phyloP scores from a whole-genome alignment of 495 filamentous ascomycete genomes.

The Penicillium argentinense region DNA sequence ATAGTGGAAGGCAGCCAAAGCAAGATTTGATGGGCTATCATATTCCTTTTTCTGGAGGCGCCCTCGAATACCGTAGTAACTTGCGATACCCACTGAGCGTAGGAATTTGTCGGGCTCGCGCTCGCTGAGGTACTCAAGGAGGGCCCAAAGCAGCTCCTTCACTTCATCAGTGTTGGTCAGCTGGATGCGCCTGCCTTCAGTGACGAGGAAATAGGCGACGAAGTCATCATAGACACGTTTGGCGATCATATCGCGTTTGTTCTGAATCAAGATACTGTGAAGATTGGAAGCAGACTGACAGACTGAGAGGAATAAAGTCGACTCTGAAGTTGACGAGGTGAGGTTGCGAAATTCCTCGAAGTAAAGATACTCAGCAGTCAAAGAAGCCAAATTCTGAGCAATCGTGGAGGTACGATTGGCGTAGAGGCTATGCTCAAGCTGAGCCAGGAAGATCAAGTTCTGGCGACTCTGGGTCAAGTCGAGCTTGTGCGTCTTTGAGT shows the following conservation, averaged over 20 bases:
- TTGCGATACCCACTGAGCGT: constrained; percentile 39
- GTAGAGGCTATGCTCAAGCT: constrained; percentile 36
- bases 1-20: constrained; percentile 31
- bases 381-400: constrained; percentile 34
- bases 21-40: constrained; percentile 28
- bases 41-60: constrained; percentile 28
- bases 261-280: constrained; percentile 27
- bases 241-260: constrained; percentile 21
- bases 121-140: constrained; percentile 30
- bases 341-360: constrained; percentile 37
- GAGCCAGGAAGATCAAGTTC: constrained; percentile 38
- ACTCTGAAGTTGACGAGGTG: constrained; percentile 27
- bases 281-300: constrained; percentile 29
- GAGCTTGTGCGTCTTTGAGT: constrained; percentile 18
- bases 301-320: constrained; percentile 28
- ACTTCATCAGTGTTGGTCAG: constrained; percentile 26
- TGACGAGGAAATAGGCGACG: constrained; percentile 29
- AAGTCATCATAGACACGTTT: constrained; percentile 24
- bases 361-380: constrained; percentile 38
- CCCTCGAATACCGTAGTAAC: constrained; percentile 27
- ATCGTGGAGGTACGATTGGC: constrained; percentile 27
- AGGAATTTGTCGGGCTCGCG: constrained; percentile 36
- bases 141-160: constrained; percentile 26
- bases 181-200: constrained; percentile 32
- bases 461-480: constrained; percentile 31